Conservation (phyloP, 371 early-diverging fungal species). For the Rhizopus microsporus region DNA sequence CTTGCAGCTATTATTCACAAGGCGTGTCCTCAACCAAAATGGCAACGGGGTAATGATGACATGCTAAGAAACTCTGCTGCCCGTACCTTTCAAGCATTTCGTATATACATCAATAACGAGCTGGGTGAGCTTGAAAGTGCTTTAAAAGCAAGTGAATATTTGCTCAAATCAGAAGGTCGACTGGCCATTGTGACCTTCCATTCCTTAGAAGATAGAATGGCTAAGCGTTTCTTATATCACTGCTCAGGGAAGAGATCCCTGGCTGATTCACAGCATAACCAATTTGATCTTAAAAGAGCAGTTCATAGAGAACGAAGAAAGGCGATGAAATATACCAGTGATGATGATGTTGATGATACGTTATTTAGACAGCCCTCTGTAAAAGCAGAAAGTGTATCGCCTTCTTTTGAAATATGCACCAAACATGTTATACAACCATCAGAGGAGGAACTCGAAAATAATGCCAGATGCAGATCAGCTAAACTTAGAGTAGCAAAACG, state of each 20-base stretch:
- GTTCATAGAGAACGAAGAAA: slow-evolving; percentile 32
- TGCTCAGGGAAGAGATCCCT: slow-evolving; percentile 33
- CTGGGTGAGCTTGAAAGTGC: slow-evolving; percentile 56
- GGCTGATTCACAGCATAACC: slow-evolving; percentile 30
- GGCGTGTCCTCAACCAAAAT: slow-evolving; percentile 53
- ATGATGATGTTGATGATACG: neutral
- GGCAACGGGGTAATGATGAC: slow-evolving; percentile 49
- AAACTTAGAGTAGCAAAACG: slow-evolving; percentile 59
- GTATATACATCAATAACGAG: slow-evolving; percentile 78
- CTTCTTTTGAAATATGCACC: slow-evolving; percentile 41
- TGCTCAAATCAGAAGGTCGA: slow-evolving; percentile 57
- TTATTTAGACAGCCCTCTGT: slow-evolving; percentile 10
- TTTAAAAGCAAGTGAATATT: slow-evolving; percentile 51
- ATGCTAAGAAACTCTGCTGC: slow-evolving; percentile 54
- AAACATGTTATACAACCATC: slow-evolving; percentile 51
- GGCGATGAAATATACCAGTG: slow-evolving; percentile 9
- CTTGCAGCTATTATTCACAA: slow-evolving; percentile 57
- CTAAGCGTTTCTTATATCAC: slow-evolving; percentile 62
- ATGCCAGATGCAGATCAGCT: slow-evolving; percentile 64
- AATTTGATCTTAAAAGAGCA: slow-evolving; percentile 38
- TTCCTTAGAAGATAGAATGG: slow-evolving; percentile 73
- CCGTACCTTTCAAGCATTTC: slow-evolving; percentile 59
- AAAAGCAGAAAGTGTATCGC: slow-evolving; percentile 13
- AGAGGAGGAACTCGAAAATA: slow-evolving; percentile 52
- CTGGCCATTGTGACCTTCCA: slow-evolving; percentile 73